These are phyloP conservation scores for Monotropa hypopitys DNA, from an alignment of 179 eudicot species.

Conservation along the genomic window DNA sequence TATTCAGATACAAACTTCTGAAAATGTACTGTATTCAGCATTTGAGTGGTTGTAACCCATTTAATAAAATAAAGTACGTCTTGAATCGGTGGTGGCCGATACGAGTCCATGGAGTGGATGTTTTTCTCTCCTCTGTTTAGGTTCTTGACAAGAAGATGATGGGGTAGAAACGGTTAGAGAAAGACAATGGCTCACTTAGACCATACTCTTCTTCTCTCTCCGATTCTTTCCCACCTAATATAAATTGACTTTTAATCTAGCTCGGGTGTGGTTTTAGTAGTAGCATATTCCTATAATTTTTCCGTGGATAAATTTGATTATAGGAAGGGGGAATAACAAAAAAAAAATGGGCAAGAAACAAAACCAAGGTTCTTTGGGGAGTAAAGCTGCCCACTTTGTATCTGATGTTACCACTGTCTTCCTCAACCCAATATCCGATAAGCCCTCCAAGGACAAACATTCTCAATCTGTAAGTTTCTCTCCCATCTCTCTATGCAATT, in stretches of 20 bases:
- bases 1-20: too few relatives aligned
- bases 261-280: not conserved
- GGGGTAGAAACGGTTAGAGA: conserved; percentile 5
- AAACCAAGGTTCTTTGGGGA: conserved; percentile 22
- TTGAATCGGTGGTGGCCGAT: too few relatives aligned
- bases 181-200: conserved; percentile 1
- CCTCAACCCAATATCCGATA: conserved; percentile 82
- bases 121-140: not conserved
- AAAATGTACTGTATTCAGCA: too few relatives aligned
- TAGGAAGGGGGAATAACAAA: conserved; percentile 3
- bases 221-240: not conserved
- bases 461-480: conserved; percentile 17
- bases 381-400: conserved; percentile 61
- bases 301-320: not conserved
- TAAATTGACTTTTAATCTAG: not conserved
- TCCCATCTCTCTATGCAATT: not conserved
- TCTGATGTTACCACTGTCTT: conserved; percentile 64
- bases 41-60: too few relatives aligned
- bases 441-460: conserved; percentile 26
- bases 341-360: conserved; percentile 13
- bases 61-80: too few relatives aligned
- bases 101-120: not conserved
- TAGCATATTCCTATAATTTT: not conserved
- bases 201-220: not conserved
- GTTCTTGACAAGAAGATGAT: not conserved